Base-by-base conservation (phyloP, 1,284 basidiomycete species). In the Moesziomyces globuligerus region DNA sequence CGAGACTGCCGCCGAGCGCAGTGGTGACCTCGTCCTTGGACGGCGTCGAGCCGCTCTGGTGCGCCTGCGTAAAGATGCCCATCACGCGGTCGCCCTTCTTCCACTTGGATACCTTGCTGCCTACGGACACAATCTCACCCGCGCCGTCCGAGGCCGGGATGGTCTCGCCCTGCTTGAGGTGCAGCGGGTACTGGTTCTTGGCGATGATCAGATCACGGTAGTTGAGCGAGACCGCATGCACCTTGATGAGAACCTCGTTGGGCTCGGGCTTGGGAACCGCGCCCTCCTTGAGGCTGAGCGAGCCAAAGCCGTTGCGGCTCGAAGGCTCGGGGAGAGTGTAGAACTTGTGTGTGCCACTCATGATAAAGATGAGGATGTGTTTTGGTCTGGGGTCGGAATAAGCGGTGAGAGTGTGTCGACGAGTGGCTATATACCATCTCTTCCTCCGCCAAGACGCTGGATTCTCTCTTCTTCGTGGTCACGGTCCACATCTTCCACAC, bases 121-220 rank as follows among this genome's bases (percentile, higher is more conserved):
- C 88, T 18, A 88, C 76, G 3, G 85, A 84, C 36, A 88, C 80
- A 44, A 90, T 83, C 72, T 88, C 87, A 9, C 89, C 89, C 15
- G 89, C 88, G 64, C 86, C 85, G 70, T 90, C 89, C 6, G 88
- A 89, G 75, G 85, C 83, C 1, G 88, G 88, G 17, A 88, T 84
- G 3, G 86, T 68, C 43, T 59, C 53, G n/a, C 28, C 56, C 9
- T 75, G 42, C 49, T 78, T 71, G 23, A 72, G 48, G 34, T 57
- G 18, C 13, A 74, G 45, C 1, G 75, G 72, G 39, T 72, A 76
- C 25, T 37, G 15, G 36, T 51, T 54, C 38, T 50, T n/a, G 32
- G 72, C 42, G 40, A 78, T 76, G 72, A 72, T 73, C 29, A 78
- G 25, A 50, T 78, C 75, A 20, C 76, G 72, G 47, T 78, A 84